A percentile compares a stretch with the other conserved stretches of the same genome.
Conservation (phyloP, 257 asterid genomes). For the Solanum chilense region DNA sequence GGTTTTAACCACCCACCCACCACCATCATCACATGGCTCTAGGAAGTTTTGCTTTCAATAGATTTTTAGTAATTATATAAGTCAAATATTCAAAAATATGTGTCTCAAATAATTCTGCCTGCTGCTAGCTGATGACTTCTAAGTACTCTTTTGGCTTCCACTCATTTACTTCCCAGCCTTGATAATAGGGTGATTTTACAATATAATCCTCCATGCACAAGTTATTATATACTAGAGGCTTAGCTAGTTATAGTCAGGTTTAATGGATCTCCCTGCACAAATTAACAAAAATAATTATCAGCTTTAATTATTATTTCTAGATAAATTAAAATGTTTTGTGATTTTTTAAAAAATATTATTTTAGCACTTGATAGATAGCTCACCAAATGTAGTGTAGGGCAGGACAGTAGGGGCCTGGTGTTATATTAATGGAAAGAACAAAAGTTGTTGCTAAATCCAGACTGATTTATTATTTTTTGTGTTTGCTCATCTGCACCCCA, state of each 20-base stretch:
- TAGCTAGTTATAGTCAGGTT: background rate
- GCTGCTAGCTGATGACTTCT: background rate
- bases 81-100: background rate
- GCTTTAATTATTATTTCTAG: background rate
- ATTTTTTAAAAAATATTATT: too few species aligned
- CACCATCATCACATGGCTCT: background rate
- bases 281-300: background rate
- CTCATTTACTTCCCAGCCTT: background rate
- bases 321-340: background rate
- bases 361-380: constrained; percentile 11
- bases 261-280: background rate
- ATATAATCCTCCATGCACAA: background rate
- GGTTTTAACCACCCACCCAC: background rate
- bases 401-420: constrained; percentile 3
- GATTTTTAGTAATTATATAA: background rate
- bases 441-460: constrained; percentile 40
- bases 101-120: background rate
- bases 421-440: constrained; percentile 40
- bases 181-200: background rate
- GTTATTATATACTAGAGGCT: background rate
- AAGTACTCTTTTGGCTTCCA: background rate
- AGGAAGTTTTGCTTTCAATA: background rate
- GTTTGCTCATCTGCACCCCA: constrained; percentile 66
- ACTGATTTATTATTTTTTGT: constrained; percentile 36
- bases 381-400: constrained; percentile 30